Percentiles rank a stretch among this genome's conserved stretches.
phyloP scores from a whole-genome alignment of 2,329 filamentous ascomycete species.

The Pyrenochaeta sp. region DNA sequence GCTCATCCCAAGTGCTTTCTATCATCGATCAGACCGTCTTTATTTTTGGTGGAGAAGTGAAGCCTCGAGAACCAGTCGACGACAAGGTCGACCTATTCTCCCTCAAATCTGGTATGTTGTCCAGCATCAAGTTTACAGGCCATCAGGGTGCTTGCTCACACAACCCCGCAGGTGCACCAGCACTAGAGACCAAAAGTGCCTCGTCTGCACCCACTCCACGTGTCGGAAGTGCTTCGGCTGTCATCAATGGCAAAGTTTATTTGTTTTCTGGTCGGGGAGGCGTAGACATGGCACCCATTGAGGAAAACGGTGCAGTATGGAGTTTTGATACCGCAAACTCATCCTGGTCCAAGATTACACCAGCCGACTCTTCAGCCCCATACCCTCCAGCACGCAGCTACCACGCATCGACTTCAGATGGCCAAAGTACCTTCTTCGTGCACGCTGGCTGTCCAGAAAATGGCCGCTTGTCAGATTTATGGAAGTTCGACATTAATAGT shows the following conservation, averaged over 20 bases:
- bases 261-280: constrained; percentile 82
- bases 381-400: constrained; percentile 73
- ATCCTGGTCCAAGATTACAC: constrained; percentile 71
- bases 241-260: constrained; percentile 75
- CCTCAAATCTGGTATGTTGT: constrained; percentile 47
- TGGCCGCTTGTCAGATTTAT: constrained; percentile 73
- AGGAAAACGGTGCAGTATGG: constrained; percentile 80
- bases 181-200: constrained; percentile 31
- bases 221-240: constrained; percentile 75
- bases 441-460: constrained; percentile 76
- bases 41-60: constrained; percentile 79
- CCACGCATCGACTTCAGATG: constrained; percentile 71
- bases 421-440: constrained; percentile 73
- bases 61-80: constrained; percentile 71
- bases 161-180: constrained; percentile 56
- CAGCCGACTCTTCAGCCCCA: constrained; percentile 56
- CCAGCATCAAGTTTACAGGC: constrained; percentile 9
- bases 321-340: constrained; percentile 71
- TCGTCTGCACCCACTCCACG: constrained; percentile 67
- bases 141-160: constrained; percentile 30
- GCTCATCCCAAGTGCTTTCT: constrained; percentile 77
- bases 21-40: constrained; percentile 66
- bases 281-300: constrained; percentile 71
- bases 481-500: constrained; percentile 75
- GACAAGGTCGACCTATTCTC: constrained; percentile 74